Base-by-base conservation (phyloP, 1,284 basidiomycete genomes). In the Ustilago shanxiensis region DNA sequence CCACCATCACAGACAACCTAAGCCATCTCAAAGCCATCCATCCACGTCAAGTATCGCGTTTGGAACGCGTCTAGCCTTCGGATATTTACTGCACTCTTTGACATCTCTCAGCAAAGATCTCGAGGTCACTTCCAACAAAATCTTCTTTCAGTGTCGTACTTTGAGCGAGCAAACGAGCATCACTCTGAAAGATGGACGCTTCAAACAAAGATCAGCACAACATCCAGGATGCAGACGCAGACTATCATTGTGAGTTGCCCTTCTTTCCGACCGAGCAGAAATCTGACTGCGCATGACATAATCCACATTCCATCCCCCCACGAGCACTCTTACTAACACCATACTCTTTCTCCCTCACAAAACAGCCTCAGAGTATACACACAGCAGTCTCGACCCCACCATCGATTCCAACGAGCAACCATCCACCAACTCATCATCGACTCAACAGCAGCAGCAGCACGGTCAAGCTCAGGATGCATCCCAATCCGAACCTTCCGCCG, bases 311-410 rank as follows among this genome's bases (percentile, higher is more conserved):
- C 6, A 37, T 13, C 37, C 4, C n/a, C 50, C 11, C 31, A 33
- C 31, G 11, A n/a, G 18, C 31, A 22, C 18, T 11, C 18, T 8
- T 10, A 59, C 56, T 52, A 28, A 55, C 60, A 50, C 28, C 49
- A 60, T 24, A 41, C 20, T n/a, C 13, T 16, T 58, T 18, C 3
- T 26, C 31, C 50, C 26, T 1, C 4, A 37, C 31, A 9, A 45
- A 44, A 49, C 57, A 76, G 73, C 73, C 18, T 76, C 73, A 29
- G 73, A 72, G 44, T 76, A 71, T 41, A 71, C 73, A 8, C 68
- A 72, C 33, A 76, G 58, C 62, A 65, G 65, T 29, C 60, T 76
- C 50, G 73, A 76, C 31, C 65, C 73, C 2, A 45, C 57, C 14
- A 51, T 67, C 8, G 49, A 28, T 0, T 24, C 37, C 31, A 54